A percentile compares a stretch with the other conserved stretches of the same genome.
Conservation (phyloP, 2,329 filamentous ascomycete genomes). For the Paraconiothyrium sp. region DNA sequence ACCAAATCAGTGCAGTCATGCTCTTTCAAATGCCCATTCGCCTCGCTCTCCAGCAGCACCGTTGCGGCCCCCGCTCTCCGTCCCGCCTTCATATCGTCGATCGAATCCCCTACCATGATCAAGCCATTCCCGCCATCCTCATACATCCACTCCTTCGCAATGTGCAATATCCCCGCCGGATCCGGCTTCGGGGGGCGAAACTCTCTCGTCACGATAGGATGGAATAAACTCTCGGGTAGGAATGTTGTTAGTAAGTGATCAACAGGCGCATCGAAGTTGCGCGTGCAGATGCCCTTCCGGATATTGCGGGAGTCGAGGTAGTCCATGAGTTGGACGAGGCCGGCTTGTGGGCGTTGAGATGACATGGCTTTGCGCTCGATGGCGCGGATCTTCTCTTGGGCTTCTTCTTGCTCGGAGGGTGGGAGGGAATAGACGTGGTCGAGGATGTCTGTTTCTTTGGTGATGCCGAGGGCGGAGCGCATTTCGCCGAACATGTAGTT, state of each 20-base stretch:
- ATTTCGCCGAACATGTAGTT: constrained; percentile 96
- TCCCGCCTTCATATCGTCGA: constrained; percentile 94
- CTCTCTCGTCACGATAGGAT: constrained; percentile 84
- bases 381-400: constrained; percentile 76
- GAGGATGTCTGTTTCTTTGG: constrained; percentile 81
- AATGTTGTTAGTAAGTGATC: constrained; percentile 79
- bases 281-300: constrained; percentile 87
- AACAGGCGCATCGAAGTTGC: constrained; percentile 86
- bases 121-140: constrained; percentile 56
- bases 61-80: constrained; percentile 85
- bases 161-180: constrained; percentile 87
- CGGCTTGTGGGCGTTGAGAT: constrained; percentile 81
- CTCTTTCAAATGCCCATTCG: constrained; percentile 73
- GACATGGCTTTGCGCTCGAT: constrained; percentile 87
- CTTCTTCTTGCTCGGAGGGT: constrained; percentile 66
- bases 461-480: constrained; percentile 77
- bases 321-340: constrained; percentile 79
- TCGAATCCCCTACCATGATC: constrained; percentile 69
- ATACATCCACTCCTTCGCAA: constrained; percentile 76
- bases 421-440: constrained; percentile 84
- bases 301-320: constrained; percentile 76
- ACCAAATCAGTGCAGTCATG: constrained; percentile 82
- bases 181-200: constrained; percentile 86
- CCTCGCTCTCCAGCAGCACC: constrained; percentile 85
- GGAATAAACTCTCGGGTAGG: constrained; percentile 69